Evolutionary conservation across 192 early-diverging fungal genomes (phyloP).

Genomic region (Linnemannia hyalina): DNA sequence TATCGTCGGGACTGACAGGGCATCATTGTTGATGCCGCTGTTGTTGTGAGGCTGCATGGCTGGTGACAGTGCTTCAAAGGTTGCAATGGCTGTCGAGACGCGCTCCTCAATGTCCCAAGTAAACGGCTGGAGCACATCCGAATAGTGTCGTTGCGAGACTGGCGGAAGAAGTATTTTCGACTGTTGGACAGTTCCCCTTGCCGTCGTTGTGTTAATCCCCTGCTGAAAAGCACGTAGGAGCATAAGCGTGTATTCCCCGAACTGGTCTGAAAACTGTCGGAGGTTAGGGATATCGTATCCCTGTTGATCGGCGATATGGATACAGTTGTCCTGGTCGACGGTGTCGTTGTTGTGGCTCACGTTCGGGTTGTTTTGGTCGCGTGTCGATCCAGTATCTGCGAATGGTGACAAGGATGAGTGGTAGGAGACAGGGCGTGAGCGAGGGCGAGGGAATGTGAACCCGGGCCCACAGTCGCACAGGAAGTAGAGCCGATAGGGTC

Average conservation of each 20-base stretch:
- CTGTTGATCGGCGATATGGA: slow-evolving; percentile 35
- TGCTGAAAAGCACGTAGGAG: slow-evolving; percentile 14
- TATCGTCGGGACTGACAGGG: not conserved
- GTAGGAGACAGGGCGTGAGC: not conserved
- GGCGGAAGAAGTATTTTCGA: slow-evolving; percentile 18
- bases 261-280: slow-evolving; percentile 12
- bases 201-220: not conserved
- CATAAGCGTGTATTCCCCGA: slow-evolving; percentile 19
- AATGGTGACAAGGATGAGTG: not conserved
- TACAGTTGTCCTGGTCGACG: slow-evolving; percentile 21
- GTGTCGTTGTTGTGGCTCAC: not conserved
- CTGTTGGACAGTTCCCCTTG: not conserved
- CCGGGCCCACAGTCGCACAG: slow-evolving; percentile 29
- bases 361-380: not conserved
- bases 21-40: not conserved
- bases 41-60: not conserved
- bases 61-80: not conserved
- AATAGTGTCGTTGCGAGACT: slow-evolving; percentile 14
- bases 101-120: slow-evolving; percentile 43
- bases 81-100: slow-evolving; percentile 25
- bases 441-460: slow-evolving; percentile 10
- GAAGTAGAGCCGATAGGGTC: slow-evolving; percentile 29
- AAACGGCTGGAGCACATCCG: slow-evolving; percentile 35
- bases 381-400: not conserved
- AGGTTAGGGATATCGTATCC: slow-evolving; percentile 23